Conservation (phyloP, 2,329 filamentous ascomycete species). For the Cordyceps javanica region DNA sequence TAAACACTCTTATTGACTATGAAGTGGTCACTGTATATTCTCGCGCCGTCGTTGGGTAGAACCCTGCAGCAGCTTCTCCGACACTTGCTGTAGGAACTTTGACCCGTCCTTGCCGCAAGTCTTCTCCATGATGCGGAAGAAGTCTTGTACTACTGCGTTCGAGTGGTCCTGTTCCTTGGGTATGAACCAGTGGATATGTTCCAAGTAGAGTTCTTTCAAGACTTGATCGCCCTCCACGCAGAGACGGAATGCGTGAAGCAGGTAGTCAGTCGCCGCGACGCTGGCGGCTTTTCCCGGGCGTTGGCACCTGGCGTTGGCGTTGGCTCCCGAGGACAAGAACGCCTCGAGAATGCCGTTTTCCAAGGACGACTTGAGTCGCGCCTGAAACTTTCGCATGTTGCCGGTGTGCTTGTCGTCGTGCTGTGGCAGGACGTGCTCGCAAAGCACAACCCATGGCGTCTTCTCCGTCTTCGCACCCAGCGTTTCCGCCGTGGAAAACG, state of each 20-base stretch:
- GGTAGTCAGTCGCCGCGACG: conserved; percentile 2
- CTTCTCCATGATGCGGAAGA: not conserved
- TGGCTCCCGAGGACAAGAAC: not conserved
- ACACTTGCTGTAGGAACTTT: not conserved
- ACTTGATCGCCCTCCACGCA: not conserved
- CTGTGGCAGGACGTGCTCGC: conserved; percentile 7
- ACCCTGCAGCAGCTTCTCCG: not conserved
- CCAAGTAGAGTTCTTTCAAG: not conserved
- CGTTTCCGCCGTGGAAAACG: conserved; percentile 1
- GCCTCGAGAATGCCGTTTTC: not conserved
- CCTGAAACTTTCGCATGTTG: not conserved
- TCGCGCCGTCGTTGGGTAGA: too few species aligned
- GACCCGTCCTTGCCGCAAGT: not conserved
- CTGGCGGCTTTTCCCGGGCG: not conserved
- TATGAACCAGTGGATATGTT: not conserved
- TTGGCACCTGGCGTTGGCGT: not conserved
- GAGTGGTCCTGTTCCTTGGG: not conserved
- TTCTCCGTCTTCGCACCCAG: not conserved
- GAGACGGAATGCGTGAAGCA: conserved; percentile 1
- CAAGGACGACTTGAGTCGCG: not conserved
- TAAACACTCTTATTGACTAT: too few species aligned
- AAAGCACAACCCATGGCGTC: not conserved
- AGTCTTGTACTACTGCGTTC: not conserved
- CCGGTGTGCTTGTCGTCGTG: not conserved
- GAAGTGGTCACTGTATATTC: too few species aligned